phyloP scores from a whole-genome alignment of 352 stramenopile species.

The Phytopythium chamaehyphon region DNA sequence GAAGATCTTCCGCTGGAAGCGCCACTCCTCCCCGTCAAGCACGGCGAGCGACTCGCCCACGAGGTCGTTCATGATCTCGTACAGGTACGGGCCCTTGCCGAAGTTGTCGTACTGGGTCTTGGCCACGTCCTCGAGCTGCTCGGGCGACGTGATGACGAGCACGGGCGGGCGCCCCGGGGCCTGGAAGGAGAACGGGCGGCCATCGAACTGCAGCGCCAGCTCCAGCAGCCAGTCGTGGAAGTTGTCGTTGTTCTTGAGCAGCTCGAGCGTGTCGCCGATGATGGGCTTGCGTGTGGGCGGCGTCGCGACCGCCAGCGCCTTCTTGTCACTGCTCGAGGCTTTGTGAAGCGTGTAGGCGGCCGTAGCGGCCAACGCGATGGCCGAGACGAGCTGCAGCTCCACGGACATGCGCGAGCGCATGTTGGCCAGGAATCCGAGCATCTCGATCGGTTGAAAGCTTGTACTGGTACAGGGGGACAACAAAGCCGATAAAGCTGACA shows the following conservation, averaged over 20 bases:
- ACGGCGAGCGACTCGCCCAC: slow-evolving; percentile 44
- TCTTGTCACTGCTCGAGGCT: not conserved
- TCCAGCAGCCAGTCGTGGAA: slow-evolving; percentile 24
- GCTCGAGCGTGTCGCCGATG: not conserved
- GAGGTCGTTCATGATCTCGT: slow-evolving; percentile 38
- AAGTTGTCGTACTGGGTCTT: slow-evolving; percentile 55
- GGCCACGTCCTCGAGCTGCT: slow-evolving; percentile 51
- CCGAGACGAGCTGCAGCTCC: slow-evolving; percentile 1
- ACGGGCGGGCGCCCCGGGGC: slow-evolving; percentile 29
- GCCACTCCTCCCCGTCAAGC: slow-evolving; percentile 39
- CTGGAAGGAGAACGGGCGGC: slow-evolving; percentile 27
- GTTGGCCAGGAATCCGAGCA: slow-evolving; percentile 4
- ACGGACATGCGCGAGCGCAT: slow-evolving; percentile 1
- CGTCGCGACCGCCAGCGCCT: not conserved
- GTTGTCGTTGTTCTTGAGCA: slow-evolving; percentile 5
- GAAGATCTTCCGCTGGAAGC: slow-evolving; percentile 38
- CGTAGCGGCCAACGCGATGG: not conserved
- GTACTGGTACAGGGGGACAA: too few species aligned
- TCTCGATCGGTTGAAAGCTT: not conserved
- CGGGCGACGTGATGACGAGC: slow-evolving; percentile 35
- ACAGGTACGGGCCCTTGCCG: slow-evolving; percentile 38
- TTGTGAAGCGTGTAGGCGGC: not conserved
- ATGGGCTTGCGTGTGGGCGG: slow-evolving; percentile 1
- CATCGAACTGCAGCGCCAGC: slow-evolving; percentile 10
- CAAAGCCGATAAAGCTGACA: too few species aligned